phyloP scores from a whole-genome alignment of 345 rosid genomes.

The Jatropha curcas region DNA sequence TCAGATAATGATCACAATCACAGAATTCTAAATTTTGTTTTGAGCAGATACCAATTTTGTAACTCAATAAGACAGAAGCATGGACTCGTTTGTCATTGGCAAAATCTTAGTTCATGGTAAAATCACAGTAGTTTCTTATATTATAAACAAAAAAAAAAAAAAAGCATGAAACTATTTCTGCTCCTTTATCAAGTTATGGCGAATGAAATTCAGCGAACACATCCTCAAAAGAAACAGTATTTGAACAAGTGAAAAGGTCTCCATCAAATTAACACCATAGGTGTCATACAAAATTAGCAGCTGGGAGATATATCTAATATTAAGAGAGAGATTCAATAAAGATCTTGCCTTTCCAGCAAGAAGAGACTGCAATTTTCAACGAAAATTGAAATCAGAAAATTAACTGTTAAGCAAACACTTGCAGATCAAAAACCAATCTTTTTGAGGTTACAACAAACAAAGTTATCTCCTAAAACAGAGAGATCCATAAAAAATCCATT shows the following conservation, averaged over 20 bases:
- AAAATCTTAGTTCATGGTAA: neutral
- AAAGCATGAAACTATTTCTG: slow-evolving; percentile 1
- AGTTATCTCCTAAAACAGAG: neutral
- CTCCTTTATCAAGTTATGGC: neutral
- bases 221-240: neutral
- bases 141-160: slow-evolving; percentile 1
- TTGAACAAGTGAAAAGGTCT: neutral
- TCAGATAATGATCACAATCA: neutral
- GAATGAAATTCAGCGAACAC: neutral
- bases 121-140: neutral
- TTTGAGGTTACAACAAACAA: neutral
- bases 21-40: neutral
- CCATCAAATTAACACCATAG: no score
- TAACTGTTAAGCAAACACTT: neutral
- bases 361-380: neutral
- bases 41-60: neutral
- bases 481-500: neutral
- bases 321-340: neutral
- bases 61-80: neutral
- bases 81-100: neutral
- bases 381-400: neutral
- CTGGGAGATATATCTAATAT: no score
- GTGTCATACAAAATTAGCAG: no score
- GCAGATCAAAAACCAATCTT: neutral
- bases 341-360: neutral